Percentiles rank a stretch among this genome's conserved stretches.
Conservation (phyloP, 345 rosid species). For the Citropsis articulata region DNA sequence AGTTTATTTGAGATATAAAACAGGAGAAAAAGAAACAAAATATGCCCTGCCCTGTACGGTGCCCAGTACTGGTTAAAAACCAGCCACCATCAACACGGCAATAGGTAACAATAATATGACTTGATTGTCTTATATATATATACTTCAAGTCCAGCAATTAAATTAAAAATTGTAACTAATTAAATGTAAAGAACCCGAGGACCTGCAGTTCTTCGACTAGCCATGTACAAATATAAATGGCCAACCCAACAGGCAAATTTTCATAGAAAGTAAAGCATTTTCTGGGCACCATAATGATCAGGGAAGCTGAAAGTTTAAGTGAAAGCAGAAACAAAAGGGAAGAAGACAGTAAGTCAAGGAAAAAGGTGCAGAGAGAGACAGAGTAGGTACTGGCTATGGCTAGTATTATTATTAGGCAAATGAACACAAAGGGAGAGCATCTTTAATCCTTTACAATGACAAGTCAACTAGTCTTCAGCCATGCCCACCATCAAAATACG, state of each 20-base stretch:
- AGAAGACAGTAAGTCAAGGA: slow-evolving; percentile 12
- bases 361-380: not conserved
- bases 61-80: too few species aligned
- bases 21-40: not conserved
- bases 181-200: not conserved
- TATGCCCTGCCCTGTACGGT: not conserved
- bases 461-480: slow-evolving; percentile 14
- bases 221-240: not conserved
- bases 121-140: too few species aligned
- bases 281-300: not conserved
- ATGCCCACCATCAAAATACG: slow-evolving; percentile 14
- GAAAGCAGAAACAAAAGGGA: not conserved
- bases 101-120: too few species aligned
- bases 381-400: not conserved
- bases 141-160: too few species aligned
- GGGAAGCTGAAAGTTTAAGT: not conserved
- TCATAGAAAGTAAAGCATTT: not conserved
- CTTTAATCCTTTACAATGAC: slow-evolving; percentile 7
- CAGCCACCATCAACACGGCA: too few species aligned
- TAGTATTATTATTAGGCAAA: not conserved
- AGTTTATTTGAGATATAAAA: too few species aligned
- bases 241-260: not conserved
- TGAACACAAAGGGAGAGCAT: slow-evolving; percentile 1
- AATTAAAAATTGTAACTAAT: too few species aligned
- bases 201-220: not conserved